Percentiles rank a stretch among this genome's conserved stretches.
Evolutionary conservation across 257 asterid genomes (phyloP).

Genomic region (Mentha longifolia): DNA sequence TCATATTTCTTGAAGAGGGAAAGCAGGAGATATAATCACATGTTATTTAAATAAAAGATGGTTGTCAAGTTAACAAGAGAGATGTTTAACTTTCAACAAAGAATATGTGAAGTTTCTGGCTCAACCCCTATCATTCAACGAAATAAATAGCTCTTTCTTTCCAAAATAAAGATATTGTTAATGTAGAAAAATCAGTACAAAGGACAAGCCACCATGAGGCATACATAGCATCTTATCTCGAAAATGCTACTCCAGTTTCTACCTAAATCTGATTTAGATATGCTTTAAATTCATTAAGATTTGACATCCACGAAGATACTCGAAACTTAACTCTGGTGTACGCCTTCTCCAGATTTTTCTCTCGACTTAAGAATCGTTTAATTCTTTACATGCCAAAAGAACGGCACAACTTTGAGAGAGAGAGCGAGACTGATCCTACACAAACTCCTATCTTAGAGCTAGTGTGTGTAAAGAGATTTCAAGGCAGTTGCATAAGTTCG

Average conservation of each 20-base stretch:
- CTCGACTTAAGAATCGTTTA: not conserved
- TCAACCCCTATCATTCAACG: constrained; percentile 19
- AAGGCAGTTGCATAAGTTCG: constrained; percentile 10
- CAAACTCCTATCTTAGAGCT: constrained; percentile 6
- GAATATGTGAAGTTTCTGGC: not conserved
- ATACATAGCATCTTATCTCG: not conserved
- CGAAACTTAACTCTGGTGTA: not conserved
- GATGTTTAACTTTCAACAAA: constrained; percentile 2
- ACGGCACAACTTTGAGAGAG: not conserved
- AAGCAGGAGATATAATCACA: not conserved
- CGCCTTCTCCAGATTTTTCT: not conserved
- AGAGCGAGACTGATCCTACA: not conserved
- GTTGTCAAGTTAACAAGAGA: constrained; percentile 3
- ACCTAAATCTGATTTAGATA: constrained; percentile 1
- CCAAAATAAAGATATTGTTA: not conserved
- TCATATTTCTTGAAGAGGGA: constrained; percentile 17
- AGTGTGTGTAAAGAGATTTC: not conserved
- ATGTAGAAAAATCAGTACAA: not conserved
- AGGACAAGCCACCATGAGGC: not conserved
- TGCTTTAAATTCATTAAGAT: not conserved
- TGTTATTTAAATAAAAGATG: not conserved
- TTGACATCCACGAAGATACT: not conserved
- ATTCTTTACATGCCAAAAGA: not conserved
- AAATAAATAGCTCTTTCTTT: not conserved
- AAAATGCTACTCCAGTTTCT: constrained; percentile 2